Percentiles rank a stretch among this genome's conserved stretches.
These are phyloP conservation scores for Backusella luteola DNA, from an alignment of 192 early-diverging fungal genomes.

Conservation along the genomic window DNA sequence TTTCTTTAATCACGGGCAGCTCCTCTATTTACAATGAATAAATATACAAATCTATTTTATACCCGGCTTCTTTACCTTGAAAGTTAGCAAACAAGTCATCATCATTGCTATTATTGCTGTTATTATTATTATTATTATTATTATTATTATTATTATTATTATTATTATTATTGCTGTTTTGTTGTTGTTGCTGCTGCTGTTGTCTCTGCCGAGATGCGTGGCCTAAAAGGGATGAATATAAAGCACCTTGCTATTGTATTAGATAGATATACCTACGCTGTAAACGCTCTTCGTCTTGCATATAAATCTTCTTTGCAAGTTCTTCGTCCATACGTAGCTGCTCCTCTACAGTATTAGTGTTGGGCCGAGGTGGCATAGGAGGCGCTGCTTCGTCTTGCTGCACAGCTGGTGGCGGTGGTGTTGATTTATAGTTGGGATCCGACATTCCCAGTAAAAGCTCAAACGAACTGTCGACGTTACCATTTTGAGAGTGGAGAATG, in stretches of 20 bases:
- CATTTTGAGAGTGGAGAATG: constrained; percentile 47
- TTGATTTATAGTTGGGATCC: constrained; percentile 53
- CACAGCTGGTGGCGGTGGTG: neutral
- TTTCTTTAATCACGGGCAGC: constrained; percentile 56
- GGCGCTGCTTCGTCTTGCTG: constrained; percentile 12
- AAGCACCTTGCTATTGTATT: too few relatives aligned
- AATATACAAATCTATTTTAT: neutral
- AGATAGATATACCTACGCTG: neutral
- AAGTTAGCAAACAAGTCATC: constrained; percentile 33
- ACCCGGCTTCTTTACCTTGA: constrained; percentile 14
- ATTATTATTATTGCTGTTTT: constrained; percentile 22
- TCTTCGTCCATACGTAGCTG: constrained; percentile 58
- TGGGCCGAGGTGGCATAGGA: constrained; percentile 36
- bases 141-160: constrained; percentile 10
- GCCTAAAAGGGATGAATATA: neutral
- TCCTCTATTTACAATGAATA: constrained; percentile 37
- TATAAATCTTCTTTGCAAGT: constrained; percentile 45
- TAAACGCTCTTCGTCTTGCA: constrained; percentile 45
- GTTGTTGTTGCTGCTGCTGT: constrained; percentile 38
- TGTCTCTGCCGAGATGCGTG: constrained; percentile 20
- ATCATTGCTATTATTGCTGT: neutral
- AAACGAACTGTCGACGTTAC: constrained; percentile 45
- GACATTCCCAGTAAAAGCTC: constrained; percentile 51
- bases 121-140: constrained; percentile 7
- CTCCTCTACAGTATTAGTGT: constrained; percentile 29